Conservation (phyloP, 1,284 basidiomycete species). For the Pseudozyma sp. region DNA sequence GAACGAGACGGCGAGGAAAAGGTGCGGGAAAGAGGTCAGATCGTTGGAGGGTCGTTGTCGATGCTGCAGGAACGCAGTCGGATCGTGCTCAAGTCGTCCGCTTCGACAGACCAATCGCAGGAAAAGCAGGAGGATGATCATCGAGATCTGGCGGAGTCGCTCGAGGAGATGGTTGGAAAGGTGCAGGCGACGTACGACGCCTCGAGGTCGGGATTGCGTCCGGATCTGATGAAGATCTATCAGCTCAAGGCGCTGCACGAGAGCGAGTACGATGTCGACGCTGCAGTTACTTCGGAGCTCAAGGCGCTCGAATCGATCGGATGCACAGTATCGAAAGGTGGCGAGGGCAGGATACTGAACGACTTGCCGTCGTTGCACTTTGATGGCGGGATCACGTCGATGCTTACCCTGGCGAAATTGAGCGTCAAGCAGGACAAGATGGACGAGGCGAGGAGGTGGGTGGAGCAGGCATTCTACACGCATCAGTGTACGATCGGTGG, state of each 20-base stretch:
- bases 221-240: conserved; percentile 58
- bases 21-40: conserved; percentile 41
- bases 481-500: conserved; percentile 63
- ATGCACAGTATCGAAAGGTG: conserved; percentile 12
- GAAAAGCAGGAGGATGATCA: conserved; percentile 50
- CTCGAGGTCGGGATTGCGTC: conserved; percentile 40
- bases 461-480: conserved; percentile 52
- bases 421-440: conserved; percentile 9
- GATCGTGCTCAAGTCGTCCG: conserved; percentile 51
- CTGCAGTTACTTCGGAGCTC: conserved; percentile 30
- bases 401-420: conserved; percentile 46
- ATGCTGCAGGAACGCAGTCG: conserved; percentile 61
- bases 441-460: conserved; percentile 34
- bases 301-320: conserved; percentile 45
- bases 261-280: conserved; percentile 35
- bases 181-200: conserved; percentile 56
- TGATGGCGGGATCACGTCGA: conserved; percentile 56
- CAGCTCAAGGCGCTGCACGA: conserved; percentile 51
- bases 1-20: conserved; percentile 52
- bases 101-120: background rate
- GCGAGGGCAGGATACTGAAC: conserved; percentile 21
- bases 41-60: conserved; percentile 52
- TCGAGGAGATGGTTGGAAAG: conserved; percentile 47
- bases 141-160: conserved; percentile 47
- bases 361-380: conserved; percentile 57